These are phyloP conservation scores for Neckera pumila DNA, from an alignment of 225 moss, liverwort and hornwort species.

Conservation along the genomic window DNA sequence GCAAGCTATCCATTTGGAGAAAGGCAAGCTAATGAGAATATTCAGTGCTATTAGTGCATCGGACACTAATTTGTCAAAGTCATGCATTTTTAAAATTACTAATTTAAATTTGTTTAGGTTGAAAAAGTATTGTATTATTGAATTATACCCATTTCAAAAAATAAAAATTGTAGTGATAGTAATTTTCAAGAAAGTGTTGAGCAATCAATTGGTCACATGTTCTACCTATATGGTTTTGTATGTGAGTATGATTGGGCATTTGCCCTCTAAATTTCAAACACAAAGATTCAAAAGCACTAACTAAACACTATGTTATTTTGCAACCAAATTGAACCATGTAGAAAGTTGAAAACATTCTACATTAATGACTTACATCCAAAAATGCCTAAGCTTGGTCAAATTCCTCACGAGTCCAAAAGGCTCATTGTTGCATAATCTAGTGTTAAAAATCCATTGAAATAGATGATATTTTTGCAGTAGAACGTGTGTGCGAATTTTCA, in stretches of 20 bases:
- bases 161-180: background rate
- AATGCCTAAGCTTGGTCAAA: background rate
- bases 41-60: fast-evolving
- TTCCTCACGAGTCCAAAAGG: background rate
- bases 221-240: no score
- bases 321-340: background rate
- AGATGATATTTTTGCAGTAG: background rate
- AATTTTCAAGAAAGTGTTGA: background rate
- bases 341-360: background rate
- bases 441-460: background rate
- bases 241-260: background rate
- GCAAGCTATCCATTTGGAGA: background rate
- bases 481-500: background rate
- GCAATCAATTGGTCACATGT: background rate
- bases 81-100: no score
- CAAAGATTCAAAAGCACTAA: background rate
- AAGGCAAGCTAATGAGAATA: background rate
- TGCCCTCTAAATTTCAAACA: background rate
- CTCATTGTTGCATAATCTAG: background rate
- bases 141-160: background rate
- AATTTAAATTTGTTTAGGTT: no score
- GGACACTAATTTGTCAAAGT: background rate
- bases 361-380: fast-evolving
- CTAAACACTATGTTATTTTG: background rate
- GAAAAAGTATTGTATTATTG: background rate